These are phyloP conservation scores for Candida andamanensis DNA, from an alignment of 805 yeast species.

Conservation along the genomic window DNA sequence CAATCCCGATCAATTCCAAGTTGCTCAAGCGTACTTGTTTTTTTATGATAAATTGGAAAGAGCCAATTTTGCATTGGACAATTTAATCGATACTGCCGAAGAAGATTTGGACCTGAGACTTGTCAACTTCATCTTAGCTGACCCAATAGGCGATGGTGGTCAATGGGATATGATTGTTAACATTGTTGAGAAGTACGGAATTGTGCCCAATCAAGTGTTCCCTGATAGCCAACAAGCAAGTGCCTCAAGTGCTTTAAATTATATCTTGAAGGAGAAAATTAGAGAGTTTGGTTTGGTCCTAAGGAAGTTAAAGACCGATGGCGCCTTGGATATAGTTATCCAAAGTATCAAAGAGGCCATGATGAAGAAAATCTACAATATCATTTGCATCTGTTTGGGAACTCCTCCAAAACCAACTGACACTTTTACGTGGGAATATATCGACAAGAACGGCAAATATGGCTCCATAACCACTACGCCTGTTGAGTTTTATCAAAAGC, in stretches of 20 bases:
- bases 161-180: conserved; percentile 83
- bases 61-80: conserved; percentile 74
- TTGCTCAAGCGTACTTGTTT: conserved; percentile 74
- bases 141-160: conserved; percentile 81
- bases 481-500: conserved; percentile 51
- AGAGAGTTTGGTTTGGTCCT: conserved; percentile 73
- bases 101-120: conserved; percentile 67
- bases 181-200: conserved; percentile 72
- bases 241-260: conserved; percentile 52
- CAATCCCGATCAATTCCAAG: conserved; percentile 49
- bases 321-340: conserved; percentile 36
- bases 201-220: conserved; percentile 67
- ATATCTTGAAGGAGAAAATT: conserved; percentile 60
- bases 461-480: conserved; percentile 57
- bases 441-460: conserved; percentile 64
- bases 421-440: conserved; percentile 67
- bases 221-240: conserved; percentile 64
- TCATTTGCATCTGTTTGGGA: conserved; percentile 67
- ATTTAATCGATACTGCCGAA: conserved; percentile 62
- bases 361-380: conserved; percentile 60
- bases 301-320: conserved; percentile 43
- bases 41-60: conserved; percentile 86
- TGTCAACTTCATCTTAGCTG: conserved; percentile 57
- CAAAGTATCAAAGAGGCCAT: conserved; percentile 29
- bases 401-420: conserved; percentile 73